A percentile compares a stretch with the other conserved stretches of the same genome.
Conservation (phyloP, 768 basidiomycete genomes). For the Lyophyllum atratum region DNA sequence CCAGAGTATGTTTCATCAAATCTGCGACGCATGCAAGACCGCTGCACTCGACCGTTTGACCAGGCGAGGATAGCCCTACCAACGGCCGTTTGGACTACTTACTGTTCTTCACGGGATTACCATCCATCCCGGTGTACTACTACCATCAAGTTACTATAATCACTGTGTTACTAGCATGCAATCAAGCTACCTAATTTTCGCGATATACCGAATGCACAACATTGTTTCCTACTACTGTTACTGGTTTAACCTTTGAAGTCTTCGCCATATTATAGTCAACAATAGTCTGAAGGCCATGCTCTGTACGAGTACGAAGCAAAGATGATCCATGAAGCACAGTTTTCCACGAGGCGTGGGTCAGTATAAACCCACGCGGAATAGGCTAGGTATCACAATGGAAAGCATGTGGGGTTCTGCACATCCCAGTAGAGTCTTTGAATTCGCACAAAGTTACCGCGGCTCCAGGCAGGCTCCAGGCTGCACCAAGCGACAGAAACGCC, state of each 20-base stretch:
- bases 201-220: neutral
- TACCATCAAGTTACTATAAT: neutral
- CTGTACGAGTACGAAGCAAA: neutral
- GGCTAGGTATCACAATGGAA: neutral
- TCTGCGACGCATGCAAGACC: constrained; percentile 57
- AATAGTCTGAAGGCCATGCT: neutral
- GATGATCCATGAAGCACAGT: neutral
- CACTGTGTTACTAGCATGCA: neutral
- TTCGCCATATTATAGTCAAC: neutral
- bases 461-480: neutral
- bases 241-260: neutral
- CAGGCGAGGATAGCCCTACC: constrained; percentile 6
- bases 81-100: neutral
- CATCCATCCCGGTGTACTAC: constrained; percentile 10
- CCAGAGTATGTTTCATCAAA: constrained; percentile 64
- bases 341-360: neutral
- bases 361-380: no score
- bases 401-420: neutral
- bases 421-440: neutral
- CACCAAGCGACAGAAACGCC: neutral
- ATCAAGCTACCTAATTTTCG: neutral
- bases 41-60: constrained; percentile 32
- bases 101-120: neutral
- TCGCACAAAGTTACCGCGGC: no score
- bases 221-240: neutral